Evolutionary conservation across 108 stramenopile species (phyloP), one percentile per base, ranked within the genome.

Genomic region (Bacterosira constricta): DNA sequence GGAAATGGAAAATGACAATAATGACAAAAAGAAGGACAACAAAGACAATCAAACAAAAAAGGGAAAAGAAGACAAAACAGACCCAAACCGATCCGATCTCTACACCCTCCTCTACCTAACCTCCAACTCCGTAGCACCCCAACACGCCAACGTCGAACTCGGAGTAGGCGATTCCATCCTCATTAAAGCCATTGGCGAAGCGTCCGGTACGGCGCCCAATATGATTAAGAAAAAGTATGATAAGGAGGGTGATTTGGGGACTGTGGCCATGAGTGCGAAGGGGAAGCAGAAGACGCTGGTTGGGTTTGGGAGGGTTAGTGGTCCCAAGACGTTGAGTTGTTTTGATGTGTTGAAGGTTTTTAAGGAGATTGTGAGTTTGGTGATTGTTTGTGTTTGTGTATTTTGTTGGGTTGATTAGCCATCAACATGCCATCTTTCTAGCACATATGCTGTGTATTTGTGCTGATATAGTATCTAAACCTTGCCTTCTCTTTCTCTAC

Each of bases 141-240:
- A 96, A 30, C 96, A 96, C 63, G 91, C 97, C 49, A 92, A 92
- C 63, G 70, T 99, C 37, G 99, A 99, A 77, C 83, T 99, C 4
- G 99, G 99, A 6, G 90, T 99, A 36, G 99, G 99, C 0, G 98
- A 99, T 60, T 77, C 92, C 27, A 84, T 99, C 36, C 81, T 99
- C 25, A 89, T 92, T 52, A 98, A 97, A 82, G 98, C 98, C 9
- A 92, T 99, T 45, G 85, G 78, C 1, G 87, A 96, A 65, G 94
- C 96, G 8, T 86, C 84, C 36, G 97, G 97, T 0, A 85, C 86
- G 36, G 71, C 79, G n/a, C 67, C 82, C 11, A 56, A 53, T 26
- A 71, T 80, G 35, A 83, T 99, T 79, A 95, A 96, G 74, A 72
- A 88, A 50, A 85, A 88, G 63, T 93, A 91, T 60, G 87, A 91